phyloP scores from a whole-genome alignment of 1,139 yeast species.

The Keqinozyma sinolaborantium region DNA sequence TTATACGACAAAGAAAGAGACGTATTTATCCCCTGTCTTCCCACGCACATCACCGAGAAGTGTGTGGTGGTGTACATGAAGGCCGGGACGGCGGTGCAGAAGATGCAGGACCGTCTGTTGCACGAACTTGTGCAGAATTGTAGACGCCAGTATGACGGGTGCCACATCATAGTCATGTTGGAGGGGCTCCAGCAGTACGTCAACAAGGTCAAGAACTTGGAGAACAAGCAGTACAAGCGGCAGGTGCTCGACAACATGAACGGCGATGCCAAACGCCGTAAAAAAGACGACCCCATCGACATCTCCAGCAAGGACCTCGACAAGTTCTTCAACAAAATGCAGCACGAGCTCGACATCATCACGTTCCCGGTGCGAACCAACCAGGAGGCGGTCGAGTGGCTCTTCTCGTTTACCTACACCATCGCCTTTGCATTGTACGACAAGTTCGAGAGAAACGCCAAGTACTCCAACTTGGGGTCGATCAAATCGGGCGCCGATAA shows the following conservation, averaged over 20 bases:
- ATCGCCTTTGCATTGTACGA: conserved; percentile 53
- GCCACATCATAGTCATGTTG: conserved; percentile 39
- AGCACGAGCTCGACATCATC: conserved; percentile 34
- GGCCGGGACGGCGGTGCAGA: conserved; percentile 40
- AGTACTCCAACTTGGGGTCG: conserved; percentile 50
- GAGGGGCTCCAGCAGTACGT: conserved; percentile 47
- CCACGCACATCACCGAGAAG: conserved; percentile 38
- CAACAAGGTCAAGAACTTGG: conserved; percentile 38
- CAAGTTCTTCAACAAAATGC: conserved; percentile 21
- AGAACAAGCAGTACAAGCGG: conserved; percentile 43
- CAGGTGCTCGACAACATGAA: conserved; percentile 24
- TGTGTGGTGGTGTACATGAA: conserved; percentile 41
- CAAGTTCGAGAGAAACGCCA: conserved; percentile 49
- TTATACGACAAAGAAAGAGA: conserved; percentile 43
- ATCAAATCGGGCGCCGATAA: conserved; percentile 52
- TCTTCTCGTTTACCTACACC: conserved; percentile 54
- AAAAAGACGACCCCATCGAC: conserved; percentile 10
- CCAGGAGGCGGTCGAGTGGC: conserved; percentile 51
- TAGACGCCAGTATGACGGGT: conserved; percentile 2
- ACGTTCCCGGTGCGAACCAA: conserved; percentile 44
- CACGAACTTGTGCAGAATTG: conserved; percentile 1
- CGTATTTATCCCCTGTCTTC: conserved; percentile 50
- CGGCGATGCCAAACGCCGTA: conserved; percentile 7
- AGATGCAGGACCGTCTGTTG: conserved; percentile 18
- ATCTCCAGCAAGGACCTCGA: conserved; percentile 38